Evolutionary conservation across 495 filamentous ascomycete genomes (phyloP).

Genomic region (Neurospora sp.): DNA sequence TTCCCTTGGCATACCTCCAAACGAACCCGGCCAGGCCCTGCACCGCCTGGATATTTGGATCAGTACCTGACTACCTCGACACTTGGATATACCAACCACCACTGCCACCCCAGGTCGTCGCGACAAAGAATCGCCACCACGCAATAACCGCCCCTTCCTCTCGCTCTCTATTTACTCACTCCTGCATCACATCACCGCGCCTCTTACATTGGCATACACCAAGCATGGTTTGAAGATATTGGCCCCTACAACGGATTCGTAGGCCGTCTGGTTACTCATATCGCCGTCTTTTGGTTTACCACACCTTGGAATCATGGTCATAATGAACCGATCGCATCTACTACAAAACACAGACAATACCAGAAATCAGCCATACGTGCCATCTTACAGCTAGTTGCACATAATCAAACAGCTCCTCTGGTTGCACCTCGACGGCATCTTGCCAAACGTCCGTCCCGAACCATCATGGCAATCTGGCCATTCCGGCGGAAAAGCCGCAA

Average conservation of each 20-base stretch:
- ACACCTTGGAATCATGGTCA: slow-evolving; percentile 6
- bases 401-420: background rate
- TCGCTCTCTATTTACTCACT: background rate
- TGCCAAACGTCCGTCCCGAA: background rate
- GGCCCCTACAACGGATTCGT: slow-evolving; percentile 4
- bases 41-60: background rate
- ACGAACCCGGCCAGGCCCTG: background rate
- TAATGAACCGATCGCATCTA: slow-evolving; percentile 13
- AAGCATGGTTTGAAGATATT: slow-evolving; percentile 18
- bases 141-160: background rate
- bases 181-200: background rate
- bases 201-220: background rate
- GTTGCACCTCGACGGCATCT: background rate
- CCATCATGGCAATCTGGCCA: slow-evolving; percentile 63
- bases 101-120: background rate
- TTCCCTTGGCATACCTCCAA: background rate
- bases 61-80: background rate
- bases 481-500: slow-evolving; percentile 58
- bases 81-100: background rate
- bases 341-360: slow-evolving; percentile 2
- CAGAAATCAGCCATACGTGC: slow-evolving; percentile 1
- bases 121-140: background rate
- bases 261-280: background rate
- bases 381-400: background rate
- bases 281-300: background rate